Percentiles rank a stretch among this genome's conserved stretches.
Conservation (phyloP, 495 filamentous ascomycete species). For the Neurospora hispaniola region DNA sequence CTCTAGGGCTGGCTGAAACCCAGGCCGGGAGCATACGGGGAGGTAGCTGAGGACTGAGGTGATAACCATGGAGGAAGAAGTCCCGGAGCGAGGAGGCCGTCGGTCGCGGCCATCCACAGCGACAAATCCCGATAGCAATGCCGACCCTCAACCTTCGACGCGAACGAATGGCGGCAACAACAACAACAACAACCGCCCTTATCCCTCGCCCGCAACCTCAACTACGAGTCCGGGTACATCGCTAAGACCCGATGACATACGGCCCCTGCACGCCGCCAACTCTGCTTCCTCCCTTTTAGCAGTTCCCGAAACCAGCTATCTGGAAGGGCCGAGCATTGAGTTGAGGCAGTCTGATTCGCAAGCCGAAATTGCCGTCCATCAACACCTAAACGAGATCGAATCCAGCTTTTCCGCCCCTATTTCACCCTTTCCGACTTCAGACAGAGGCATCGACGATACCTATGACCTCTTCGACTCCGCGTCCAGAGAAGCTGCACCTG, state of each 20-base stretch:
- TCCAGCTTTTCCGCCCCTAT: constrained; percentile 64
- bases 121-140: neutral
- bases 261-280: constrained; percentile 11
- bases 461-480: constrained; percentile 46
- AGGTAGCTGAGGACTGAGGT: neutral
- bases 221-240: constrained; percentile 3
- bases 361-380: constrained; percentile 34
- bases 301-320: constrained; percentile 29
- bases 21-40: neutral
- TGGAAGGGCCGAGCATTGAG: constrained; percentile 33
- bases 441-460: constrained; percentile 49
- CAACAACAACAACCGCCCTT: constrained; percentile 7
- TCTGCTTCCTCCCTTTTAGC: constrained; percentile 1
- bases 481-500: constrained; percentile 17
- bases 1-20: neutral
- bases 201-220: constrained; percentile 1
- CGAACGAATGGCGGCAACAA: neutral
- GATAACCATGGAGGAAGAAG: neutral
- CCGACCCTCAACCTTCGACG: neutral
- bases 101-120: neutral
- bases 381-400: constrained; percentile 73
- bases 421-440: constrained; percentile 34
- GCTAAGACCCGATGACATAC: constrained; percentile 19
- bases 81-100: neutral
- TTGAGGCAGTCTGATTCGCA: constrained; percentile 30